Conservation (phyloP, 1,139 yeast species). For the Candida dubliniensis region DNA sequence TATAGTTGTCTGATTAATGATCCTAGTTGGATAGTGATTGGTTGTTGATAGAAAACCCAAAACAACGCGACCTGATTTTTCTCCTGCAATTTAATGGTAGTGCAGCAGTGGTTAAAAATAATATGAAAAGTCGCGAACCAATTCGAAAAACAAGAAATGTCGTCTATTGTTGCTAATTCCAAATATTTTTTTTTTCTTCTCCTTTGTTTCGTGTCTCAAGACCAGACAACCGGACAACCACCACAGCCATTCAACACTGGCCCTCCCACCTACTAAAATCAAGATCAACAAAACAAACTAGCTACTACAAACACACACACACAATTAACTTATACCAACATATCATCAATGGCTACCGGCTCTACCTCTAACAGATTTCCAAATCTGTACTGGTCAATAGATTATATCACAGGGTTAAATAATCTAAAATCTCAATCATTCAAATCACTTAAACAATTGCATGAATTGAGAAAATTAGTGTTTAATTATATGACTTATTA, state of each 20-base stretch:
- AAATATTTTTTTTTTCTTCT: not conserved
- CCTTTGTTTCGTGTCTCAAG: not conserved
- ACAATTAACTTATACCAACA: not conserved
- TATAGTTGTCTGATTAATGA: not conserved
- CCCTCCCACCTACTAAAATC: not conserved
- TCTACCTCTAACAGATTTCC: slow-evolving; percentile 19
- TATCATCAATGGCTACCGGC: not conserved
- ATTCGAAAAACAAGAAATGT: not conserved
- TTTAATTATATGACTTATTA: slow-evolving; percentile 39
- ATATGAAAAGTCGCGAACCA: not conserved
- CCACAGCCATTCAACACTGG: not conserved
- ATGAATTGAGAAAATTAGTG: slow-evolving; percentile 42
- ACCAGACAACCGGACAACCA: not conserved
- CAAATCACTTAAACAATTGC: slow-evolving; percentile 40
- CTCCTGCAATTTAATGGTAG: not conserved
- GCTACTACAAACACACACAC: not conserved
- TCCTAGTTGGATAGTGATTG: not conserved
- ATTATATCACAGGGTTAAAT: slow-evolving; percentile 39
- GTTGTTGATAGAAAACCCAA: not conserved
- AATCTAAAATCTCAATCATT: slow-evolving; percentile 31
- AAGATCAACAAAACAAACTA: not conserved
- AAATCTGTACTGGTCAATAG: slow-evolving; percentile 46
- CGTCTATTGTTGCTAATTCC: not conserved
- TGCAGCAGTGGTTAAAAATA: not conserved
- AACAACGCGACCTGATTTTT: not conserved